A percentile compares a stretch with the other conserved stretches of the same genome.
Evolutionary conservation across 805 yeast genomes (phyloP).

Genomic region (Lachancea cidri): DNA sequence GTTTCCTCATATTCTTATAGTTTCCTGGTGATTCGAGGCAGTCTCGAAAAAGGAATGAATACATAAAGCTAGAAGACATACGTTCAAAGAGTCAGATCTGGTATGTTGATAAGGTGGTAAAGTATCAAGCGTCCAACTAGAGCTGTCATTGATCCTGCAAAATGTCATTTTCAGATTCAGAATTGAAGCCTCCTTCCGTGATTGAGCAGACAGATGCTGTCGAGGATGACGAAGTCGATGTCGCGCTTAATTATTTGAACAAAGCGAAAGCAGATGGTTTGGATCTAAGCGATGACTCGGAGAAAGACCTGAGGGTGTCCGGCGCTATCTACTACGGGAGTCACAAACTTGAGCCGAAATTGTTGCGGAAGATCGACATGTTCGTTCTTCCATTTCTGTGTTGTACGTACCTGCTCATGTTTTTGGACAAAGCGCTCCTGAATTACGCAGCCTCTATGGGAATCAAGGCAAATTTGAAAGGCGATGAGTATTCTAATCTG

Average conservation of each 20-base stretch:
- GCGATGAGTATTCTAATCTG: slow-evolving; percentile 47
- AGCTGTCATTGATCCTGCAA: no score
- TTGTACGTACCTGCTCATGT: slow-evolving; percentile 50
- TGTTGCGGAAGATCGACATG: slow-evolving; percentile 40
- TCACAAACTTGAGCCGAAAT: slow-evolving; percentile 16
- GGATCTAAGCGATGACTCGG: slow-evolving; percentile 11
- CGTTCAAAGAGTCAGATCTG: no score
- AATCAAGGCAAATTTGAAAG: slow-evolving; percentile 43
- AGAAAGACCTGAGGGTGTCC: slow-evolving; percentile 5
- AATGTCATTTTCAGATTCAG: not conserved
- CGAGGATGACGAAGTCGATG: slow-evolving; percentile 17
- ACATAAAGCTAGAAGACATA: no score
- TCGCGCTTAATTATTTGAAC: slow-evolving; percentile 21
- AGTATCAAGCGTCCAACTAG: no score
- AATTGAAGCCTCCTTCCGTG: not conserved
- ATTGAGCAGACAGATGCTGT: not conserved
- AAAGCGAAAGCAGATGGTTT: slow-evolving; percentile 15
- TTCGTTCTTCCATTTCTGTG: slow-evolving; percentile 47
- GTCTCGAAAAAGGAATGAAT: not conserved
- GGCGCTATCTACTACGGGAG: slow-evolving; percentile 22
- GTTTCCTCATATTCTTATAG: not conserved
- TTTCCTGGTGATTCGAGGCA: not conserved
- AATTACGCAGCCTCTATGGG: slow-evolving; percentile 66
- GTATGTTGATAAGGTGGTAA: no score
- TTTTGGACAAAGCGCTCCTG: slow-evolving; percentile 52